Evolutionary conservation across 2,329 filamentous ascomycete genomes (phyloP).

Genomic region (Bisporella sp.): DNA sequence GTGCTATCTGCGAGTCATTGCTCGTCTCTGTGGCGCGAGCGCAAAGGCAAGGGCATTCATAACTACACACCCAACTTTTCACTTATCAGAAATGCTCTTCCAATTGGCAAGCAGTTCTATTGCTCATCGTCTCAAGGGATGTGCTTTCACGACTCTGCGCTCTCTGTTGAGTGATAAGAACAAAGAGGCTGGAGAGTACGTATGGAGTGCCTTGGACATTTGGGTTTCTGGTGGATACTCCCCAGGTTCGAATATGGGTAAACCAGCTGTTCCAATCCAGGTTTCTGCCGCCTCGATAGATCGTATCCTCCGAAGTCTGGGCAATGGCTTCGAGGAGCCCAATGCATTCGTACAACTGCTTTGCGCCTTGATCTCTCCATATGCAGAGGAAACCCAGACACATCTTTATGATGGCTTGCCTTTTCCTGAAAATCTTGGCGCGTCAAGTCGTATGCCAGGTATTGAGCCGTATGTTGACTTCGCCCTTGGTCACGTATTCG

Average conservation of each 20-base stretch:
- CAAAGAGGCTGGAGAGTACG: slow-evolving; percentile 55
- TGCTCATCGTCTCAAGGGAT: slow-evolving; percentile 70
- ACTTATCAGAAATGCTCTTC: slow-evolving; percentile 67
- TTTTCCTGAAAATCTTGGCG: slow-evolving; percentile 81
- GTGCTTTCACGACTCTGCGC: slow-evolving; percentile 71
- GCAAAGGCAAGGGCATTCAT: slow-evolving; percentile 66
- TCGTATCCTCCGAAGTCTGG: slow-evolving; percentile 65
- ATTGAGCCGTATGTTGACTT: slow-evolving; percentile 94
- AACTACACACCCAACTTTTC: slow-evolving; percentile 56
- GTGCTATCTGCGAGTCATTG: slow-evolving; percentile 82
- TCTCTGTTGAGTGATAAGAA: slow-evolving; percentile 72
- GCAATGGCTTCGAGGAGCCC: slow-evolving; percentile 75
- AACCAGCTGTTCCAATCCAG: slow-evolving; percentile 20
- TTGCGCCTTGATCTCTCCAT: slow-evolving; percentile 62
- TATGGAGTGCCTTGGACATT: slow-evolving; percentile 76
- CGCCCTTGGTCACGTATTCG: slow-evolving; percentile 72
- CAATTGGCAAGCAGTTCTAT: slow-evolving; percentile 73
- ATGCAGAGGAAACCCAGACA: slow-evolving; percentile 42
- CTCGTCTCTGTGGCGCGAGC: slow-evolving; percentile 73
- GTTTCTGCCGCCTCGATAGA: slow-evolving; percentile 42
- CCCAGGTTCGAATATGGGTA: slow-evolving; percentile 35
- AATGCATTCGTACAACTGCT: slow-evolving; percentile 78
- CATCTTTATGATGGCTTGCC: slow-evolving; percentile 69
- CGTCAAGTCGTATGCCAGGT: slow-evolving; percentile 70
- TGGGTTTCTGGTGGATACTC: slow-evolving; percentile 63